These are phyloP conservation scores for Zygnema cylindricum DNA, from an alignment of 139 green algal species.

Conservation along the genomic window DNA sequence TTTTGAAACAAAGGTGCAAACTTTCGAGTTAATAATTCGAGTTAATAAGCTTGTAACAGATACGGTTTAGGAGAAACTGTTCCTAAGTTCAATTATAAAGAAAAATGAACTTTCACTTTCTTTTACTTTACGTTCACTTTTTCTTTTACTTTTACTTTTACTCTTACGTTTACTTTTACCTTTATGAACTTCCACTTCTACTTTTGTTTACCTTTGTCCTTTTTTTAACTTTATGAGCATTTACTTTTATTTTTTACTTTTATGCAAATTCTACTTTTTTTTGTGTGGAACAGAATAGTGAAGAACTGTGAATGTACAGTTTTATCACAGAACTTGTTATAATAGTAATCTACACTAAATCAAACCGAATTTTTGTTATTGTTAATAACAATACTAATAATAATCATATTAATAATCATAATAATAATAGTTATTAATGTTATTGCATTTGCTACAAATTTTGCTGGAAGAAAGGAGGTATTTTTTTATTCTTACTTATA, in stretches of 20 bases:
- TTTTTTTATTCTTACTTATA: conserved; percentile 6
- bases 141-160: not conserved
- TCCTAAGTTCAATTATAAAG: not conserved
- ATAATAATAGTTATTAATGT: not conserved
- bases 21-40: not conserved
- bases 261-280: not conserved
- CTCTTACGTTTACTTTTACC: not conserved
- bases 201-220: not conserved
- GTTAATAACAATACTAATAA: not conserved
- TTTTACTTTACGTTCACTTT: not conserved
- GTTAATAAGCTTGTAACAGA: not conserved
- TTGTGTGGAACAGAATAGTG: not conserved
- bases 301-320: not conserved
- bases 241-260: not conserved
- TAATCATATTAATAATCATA: not conserved
- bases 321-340: not conserved
- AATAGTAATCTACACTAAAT: not conserved
- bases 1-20: not conserved
- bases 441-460: not conserved
- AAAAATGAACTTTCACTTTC: not conserved
- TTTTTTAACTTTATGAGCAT: not conserved
- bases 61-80: not conserved
- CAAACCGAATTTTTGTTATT: not conserved
- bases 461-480: not conserved
- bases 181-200: not conserved